phyloP scores from a whole-genome alignment of 1,139 yeast species.

The Arxiozyma slooffiae region DNA sequence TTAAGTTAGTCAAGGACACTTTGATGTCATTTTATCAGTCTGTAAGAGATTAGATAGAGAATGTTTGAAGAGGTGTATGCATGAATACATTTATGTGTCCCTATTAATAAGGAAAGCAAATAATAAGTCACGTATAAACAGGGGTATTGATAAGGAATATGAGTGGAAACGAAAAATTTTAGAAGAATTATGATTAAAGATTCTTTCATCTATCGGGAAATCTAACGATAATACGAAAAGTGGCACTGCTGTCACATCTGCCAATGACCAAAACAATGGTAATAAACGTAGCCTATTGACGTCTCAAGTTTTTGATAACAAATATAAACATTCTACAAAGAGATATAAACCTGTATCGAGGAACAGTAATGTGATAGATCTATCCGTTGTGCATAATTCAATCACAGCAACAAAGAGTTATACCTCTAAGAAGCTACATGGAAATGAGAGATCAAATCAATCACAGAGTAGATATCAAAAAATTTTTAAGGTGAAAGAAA shows the following conservation, averaged over 20 bases:
- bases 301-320: background rate
- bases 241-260: background rate
- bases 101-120: background rate
- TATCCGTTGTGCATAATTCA: too few relatives aligned
- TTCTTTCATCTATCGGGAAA: slow-evolving; percentile 21
- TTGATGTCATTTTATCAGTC: background rate
- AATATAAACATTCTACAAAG: background rate
- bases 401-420: background rate
- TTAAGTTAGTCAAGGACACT: background rate
- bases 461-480: background rate
- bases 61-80: too few relatives aligned
- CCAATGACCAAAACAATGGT: background rate
- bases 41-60: background rate
- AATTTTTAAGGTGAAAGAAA: background rate
- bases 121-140: background rate
- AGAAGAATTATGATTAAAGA: slow-evolving; percentile 24
- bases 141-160: background rate
- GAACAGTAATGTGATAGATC: background rate
- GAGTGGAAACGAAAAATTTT: slow-evolving; percentile 12
- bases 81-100: background rate
- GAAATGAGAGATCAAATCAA: background rate
- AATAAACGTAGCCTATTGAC: background rate
- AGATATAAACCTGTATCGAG: background rate
- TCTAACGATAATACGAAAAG: background rate
- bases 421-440: background rate